Percentiles rank a stretch among this genome's conserved stretches.
Evolutionary conservation across 768 basidiomycete genomes (phyloP).

Genomic region (Amylocystis lapponica): DNA sequence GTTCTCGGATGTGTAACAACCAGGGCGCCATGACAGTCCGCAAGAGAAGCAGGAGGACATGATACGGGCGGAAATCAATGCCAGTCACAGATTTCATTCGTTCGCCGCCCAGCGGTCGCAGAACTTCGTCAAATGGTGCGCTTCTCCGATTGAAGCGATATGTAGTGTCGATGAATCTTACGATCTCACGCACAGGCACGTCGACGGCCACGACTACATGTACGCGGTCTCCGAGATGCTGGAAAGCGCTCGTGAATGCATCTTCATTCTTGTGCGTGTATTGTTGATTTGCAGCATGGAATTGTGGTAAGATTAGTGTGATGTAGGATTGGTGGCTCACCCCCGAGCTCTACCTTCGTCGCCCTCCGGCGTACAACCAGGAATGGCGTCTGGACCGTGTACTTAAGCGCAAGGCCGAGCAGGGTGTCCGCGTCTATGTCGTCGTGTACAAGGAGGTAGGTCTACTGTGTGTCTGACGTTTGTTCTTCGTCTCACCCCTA

Average conservation of each 20-base stretch:
- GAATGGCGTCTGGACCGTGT: slow-evolving; percentile 88
- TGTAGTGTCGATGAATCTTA: slow-evolving; percentile 3
- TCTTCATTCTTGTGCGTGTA: slow-evolving; percentile 75
- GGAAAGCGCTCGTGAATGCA: slow-evolving; percentile 73
- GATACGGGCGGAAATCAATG: slow-evolving; percentile 68
- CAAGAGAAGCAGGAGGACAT: slow-evolving; percentile 68
- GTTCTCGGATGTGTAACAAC: not conserved
- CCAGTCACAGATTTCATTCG: slow-evolving; percentile 75
- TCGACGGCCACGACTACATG: slow-evolving; percentile 97
- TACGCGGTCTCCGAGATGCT: slow-evolving; percentile 90
- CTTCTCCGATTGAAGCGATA: slow-evolving; percentile 2
- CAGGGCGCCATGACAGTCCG: slow-evolving; percentile 66
- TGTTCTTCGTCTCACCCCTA: not conserved
- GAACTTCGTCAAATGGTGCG: slow-evolving; percentile 80
- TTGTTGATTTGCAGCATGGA: not conserved
- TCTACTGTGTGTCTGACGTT: not conserved
- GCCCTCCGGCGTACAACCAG: slow-evolving; percentile 79
- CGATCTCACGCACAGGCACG: slow-evolving; percentile 48
- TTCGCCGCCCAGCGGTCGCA: slow-evolving; percentile 70
- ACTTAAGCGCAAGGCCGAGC: slow-evolving; percentile 80
- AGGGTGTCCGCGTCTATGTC: slow-evolving; percentile 90
- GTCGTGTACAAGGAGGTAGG: slow-evolving; percentile 92
- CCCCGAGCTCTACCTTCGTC: slow-evolving; percentile 90
- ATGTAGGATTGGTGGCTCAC: slow-evolving; percentile 88
- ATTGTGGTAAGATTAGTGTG: not conserved